Evolutionary conservation across 1,139 yeast genomes (phyloP).

Genomic region (Geotrichum klebahnii): DNA sequence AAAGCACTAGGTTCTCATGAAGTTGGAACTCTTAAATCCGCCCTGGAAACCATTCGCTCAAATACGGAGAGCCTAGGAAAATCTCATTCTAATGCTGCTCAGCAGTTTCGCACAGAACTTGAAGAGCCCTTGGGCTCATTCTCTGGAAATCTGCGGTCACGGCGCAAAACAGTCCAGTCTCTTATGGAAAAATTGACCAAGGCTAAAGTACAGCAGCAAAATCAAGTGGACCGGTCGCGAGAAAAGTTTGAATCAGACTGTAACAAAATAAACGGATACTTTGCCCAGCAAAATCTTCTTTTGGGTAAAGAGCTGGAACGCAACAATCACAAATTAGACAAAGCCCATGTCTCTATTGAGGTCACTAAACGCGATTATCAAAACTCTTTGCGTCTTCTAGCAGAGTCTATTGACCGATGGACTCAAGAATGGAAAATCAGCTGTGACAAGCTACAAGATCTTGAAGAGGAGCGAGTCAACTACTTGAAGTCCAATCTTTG

Average conservation of each 20-base stretch:
- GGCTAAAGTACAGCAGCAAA: constrained; percentile 41
- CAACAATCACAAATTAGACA: constrained; percentile 57
- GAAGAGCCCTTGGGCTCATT: constrained; percentile 46
- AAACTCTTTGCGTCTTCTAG: constrained; percentile 53
- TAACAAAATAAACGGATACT: constrained; percentile 53
- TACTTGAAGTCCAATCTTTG: constrained; percentile 73
- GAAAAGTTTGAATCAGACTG: constrained; percentile 57
- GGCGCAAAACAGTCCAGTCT: constrained; percentile 47
- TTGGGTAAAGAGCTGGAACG: constrained; percentile 76
- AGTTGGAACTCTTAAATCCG: constrained; percentile 53
- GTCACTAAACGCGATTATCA: constrained; percentile 57
- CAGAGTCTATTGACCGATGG: constrained; percentile 69
- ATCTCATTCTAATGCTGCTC: constrained; percentile 48
- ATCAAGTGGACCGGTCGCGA: constrained; percentile 45
- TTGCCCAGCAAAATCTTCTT: constrained; percentile 64
- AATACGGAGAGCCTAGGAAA: constrained; percentile 54
- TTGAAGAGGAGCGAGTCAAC: constrained; percentile 77
- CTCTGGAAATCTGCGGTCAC: constrained; percentile 43
- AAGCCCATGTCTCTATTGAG: constrained; percentile 49
- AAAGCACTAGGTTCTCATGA: constrained; percentile 57
- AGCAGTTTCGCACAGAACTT: constrained; percentile 44
- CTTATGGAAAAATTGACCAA: constrained; percentile 44
- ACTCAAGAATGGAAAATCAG: constrained; percentile 73
- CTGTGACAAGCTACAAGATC: constrained; percentile 63
- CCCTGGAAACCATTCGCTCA: constrained; percentile 54